Percentiles rank a stretch among this genome's conserved stretches.
These are phyloP conservation scores for Periconia digitata DNA, from an alignment of 2,329 filamentous ascomycete species.

Conservation along the genomic window DNA sequence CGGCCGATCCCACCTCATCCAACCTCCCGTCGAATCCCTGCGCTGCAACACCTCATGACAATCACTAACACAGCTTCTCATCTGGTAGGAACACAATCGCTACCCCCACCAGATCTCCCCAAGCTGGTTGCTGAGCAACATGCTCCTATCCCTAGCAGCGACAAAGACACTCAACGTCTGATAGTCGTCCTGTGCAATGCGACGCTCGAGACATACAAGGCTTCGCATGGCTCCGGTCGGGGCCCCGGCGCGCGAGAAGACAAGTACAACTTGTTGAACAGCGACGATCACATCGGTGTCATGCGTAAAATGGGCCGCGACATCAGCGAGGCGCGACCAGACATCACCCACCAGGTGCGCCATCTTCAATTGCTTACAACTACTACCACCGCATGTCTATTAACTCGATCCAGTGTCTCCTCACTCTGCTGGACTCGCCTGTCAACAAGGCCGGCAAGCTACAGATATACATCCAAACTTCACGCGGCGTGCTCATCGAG, in stretches of 20 bases:
- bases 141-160: constrained; percentile 75
- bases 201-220: constrained; percentile 96
- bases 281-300: constrained; percentile 97
- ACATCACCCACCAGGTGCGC: constrained; percentile 96
- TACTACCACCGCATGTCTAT: constrained; percentile 6
- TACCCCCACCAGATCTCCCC: constrained; percentile 86
- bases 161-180: constrained; percentile 87
- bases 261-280: constrained; percentile 97
- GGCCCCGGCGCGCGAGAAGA: constrained; percentile 74
- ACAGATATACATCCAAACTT: constrained; percentile 98
- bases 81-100: constrained; percentile 71
- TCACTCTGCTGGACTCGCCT: constrained; percentile 94
- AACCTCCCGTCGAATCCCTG: not conserved
- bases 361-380: not conserved
- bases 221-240: constrained; percentile 69
- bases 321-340: constrained; percentile 94
- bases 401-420: constrained; percentile 70
- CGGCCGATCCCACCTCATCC: not conserved
- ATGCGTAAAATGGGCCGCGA: constrained; percentile 99
- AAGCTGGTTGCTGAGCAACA: constrained; percentile 93
- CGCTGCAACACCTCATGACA: not conserved
- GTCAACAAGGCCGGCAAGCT: constrained; percentile 98
- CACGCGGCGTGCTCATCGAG: constrained; percentile 95
- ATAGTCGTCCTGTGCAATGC: constrained; percentile 98
- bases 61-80: not conserved